Conservation (phyloP, 2,329 filamentous ascomycete genomes). For the Colletotrichum liaoningense region DNA sequence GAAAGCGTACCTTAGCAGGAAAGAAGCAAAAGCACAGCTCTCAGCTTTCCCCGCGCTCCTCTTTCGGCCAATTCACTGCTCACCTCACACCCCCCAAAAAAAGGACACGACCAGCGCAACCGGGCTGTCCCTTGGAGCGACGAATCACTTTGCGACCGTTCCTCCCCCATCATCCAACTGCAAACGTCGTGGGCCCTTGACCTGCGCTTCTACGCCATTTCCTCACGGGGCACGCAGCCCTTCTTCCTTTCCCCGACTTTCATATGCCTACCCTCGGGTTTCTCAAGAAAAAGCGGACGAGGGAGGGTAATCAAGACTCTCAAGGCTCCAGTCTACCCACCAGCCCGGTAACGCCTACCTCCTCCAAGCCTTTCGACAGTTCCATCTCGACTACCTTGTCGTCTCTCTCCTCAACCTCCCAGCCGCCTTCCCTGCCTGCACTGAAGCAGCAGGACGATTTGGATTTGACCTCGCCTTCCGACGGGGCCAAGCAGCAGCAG, state of each 20-base stretch:
- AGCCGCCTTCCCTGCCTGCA: slow-evolving; percentile 22
- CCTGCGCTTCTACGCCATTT: slow-evolving; percentile 25
- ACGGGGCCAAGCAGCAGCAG: slow-evolving; percentile 40
- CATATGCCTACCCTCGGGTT: slow-evolving; percentile 95
- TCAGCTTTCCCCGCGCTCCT: slow-evolving; percentile 22
- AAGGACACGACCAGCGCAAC: slow-evolving; percentile 1
- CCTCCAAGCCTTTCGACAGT: slow-evolving; percentile 62
- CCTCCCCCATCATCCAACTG: slow-evolving; percentile 25
- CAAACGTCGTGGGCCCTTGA: slow-evolving; percentile 35
- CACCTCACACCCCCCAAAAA: slow-evolving; percentile 7
- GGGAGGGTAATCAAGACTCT: slow-evolving; percentile 82
- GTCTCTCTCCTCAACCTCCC: slow-evolving; percentile 37
- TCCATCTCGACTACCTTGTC: slow-evolving; percentile 39
- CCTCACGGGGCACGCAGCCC: slow-evolving; percentile 32
- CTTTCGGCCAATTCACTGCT: slow-evolving; percentile 22
- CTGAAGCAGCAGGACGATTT: slow-evolving; percentile 35
- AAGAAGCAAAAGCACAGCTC: not conserved
- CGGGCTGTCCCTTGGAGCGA: slow-evolving; percentile 31
- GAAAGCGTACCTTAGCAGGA: not conserved
- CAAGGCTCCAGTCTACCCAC: slow-evolving; percentile 74
- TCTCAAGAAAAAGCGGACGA: slow-evolving; percentile 98
- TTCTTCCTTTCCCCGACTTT: slow-evolving; percentile 42
- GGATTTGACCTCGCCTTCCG: slow-evolving; percentile 30
- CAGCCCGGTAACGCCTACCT: slow-evolving; percentile 71
- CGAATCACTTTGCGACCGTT: slow-evolving; percentile 33